Conservation (phyloP, 768 basidiomycete species). For the Pisolithus marmoratus region DNA sequence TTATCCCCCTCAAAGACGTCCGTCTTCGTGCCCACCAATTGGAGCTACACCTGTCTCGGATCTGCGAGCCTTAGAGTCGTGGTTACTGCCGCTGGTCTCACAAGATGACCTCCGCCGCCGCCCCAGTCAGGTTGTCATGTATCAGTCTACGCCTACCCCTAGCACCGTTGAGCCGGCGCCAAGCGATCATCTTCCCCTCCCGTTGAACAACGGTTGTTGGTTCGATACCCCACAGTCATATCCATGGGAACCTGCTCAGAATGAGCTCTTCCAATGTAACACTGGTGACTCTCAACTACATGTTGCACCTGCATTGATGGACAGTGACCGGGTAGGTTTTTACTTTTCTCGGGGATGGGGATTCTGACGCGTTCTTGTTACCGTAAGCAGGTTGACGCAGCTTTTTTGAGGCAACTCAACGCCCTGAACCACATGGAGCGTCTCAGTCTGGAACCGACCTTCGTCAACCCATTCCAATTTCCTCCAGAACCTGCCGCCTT, state of each 20-base stretch:
- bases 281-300: background rate
- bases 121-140: constrained; percentile 28
- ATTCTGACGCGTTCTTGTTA: background rate
- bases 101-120: constrained; percentile 32
- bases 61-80: constrained; percentile 7
- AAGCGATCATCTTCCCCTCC: background rate
- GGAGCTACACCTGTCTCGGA: constrained; percentile 27
- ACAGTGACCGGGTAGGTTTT: background rate
- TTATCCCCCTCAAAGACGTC: constrained; percentile 28
- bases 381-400: background rate
- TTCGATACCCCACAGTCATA: constrained; percentile 5
- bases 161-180: constrained; percentile 3
- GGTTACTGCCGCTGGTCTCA: constrained; percentile 17
- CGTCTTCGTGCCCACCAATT: constrained; percentile 38
- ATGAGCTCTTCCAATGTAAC: background rate
- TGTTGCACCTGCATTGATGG: background rate
- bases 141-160: constrained; percentile 24
- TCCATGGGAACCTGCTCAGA: background rate
- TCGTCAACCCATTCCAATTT: constrained; percentile 20
- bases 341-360: background rate
- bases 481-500: background rate
- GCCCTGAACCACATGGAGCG: constrained; percentile 9
- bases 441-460: constrained; percentile 12
- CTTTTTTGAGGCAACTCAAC: constrained; percentile 3
- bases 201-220: constrained; percentile 9